Percentiles rank a stretch among this genome's conserved stretches.
Evolutionary conservation across 352 stramenopile species (phyloP).

Genomic region (Phytopythium litorale): DNA sequence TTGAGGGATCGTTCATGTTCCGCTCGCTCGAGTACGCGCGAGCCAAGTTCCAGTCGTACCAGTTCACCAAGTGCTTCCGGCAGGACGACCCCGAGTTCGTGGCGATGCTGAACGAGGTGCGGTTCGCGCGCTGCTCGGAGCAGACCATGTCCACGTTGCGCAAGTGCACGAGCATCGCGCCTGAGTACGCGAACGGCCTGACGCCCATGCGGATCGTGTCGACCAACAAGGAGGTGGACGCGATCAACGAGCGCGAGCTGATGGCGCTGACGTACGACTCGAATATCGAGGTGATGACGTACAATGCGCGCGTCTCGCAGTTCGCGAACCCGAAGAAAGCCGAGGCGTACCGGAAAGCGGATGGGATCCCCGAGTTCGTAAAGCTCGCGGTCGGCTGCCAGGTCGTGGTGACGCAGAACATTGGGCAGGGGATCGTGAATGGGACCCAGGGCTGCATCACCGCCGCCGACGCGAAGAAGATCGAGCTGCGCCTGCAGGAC

Average conservation of each 20-base stretch:
- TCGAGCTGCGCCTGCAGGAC: conserved; percentile 8
- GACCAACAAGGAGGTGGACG: conserved; percentile 12
- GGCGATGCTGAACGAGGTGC: conserved; percentile 7
- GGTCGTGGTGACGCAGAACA: conserved; percentile 10
- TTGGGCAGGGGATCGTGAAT: conserved; percentile 5
- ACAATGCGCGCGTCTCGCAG: conserved; percentile 6
- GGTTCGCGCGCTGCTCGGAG: conserved; percentile 7
- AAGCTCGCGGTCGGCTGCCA: conserved; percentile 8
- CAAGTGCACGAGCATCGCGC: conserved; percentile 5
- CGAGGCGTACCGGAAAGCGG: conserved; percentile 6
- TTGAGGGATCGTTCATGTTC: conserved; percentile 10
- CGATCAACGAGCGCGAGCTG: conserved; percentile 9
- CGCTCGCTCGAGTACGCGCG: conserved; percentile 7
- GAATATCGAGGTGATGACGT: background rate
- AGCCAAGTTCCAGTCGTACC: conserved; percentile 3
- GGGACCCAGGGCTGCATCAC: conserved; percentile 9
- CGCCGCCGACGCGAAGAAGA: conserved; percentile 1
- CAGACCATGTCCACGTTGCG: conserved; percentile 1
- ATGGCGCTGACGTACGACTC: background rate
- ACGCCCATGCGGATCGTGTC: conserved; percentile 11
- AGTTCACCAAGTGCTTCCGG: conserved; percentile 10
- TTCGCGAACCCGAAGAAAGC: conserved; percentile 10
- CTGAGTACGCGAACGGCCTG: conserved; percentile 11
- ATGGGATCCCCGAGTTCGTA: conserved; percentile 6
- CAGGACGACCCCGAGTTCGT: conserved; percentile 10